A percentile compares a stretch with the other conserved stretches of the same genome.
phyloP scores from a whole-genome alignment of 108 stramenopile genomes.

The Chaetoceros tenuissimus region DNA sequence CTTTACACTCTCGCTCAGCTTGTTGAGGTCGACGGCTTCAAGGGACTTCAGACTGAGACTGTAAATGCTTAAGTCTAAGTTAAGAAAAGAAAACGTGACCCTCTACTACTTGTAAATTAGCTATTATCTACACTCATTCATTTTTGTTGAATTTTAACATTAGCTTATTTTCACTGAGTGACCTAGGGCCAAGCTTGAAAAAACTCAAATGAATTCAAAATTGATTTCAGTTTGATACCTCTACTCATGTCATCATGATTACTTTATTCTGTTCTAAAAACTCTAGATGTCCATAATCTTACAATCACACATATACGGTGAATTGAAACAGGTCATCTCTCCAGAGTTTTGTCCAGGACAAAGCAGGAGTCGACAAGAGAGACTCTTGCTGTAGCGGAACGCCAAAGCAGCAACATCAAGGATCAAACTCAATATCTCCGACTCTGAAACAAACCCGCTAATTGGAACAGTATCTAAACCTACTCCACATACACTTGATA shows the following conservation, averaged over 20 bases:
- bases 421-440: conserved; percentile 43
- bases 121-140: background rate
- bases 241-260: too few species aligned
- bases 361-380: conserved; percentile 80
- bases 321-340: conserved; percentile 60
- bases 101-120: background rate
- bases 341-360: conserved; percentile 43
- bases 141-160: background rate
- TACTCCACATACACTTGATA: conserved; percentile 79
- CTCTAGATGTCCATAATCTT: conserved; percentile 25
- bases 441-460: conserved; percentile 31
- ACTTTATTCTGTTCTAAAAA: conserved; percentile 3
- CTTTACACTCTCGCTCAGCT: conserved; percentile 97
- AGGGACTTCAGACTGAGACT: conserved; percentile 94
- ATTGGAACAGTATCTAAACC: conserved; percentile 85
- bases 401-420: conserved; percentile 75
- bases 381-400: conserved; percentile 66
- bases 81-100: background rate
- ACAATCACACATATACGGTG: conserved; percentile 73
- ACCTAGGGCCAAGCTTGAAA: background rate
- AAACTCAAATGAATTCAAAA: too few species aligned
- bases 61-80: conserved; percentile 28
- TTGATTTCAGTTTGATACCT: too few species aligned
- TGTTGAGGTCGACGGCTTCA: conserved; percentile 88
- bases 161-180: background rate